Evolutionary conservation across 305 asterid genomes (phyloP), one percentile per base, ranked within the genome.

Genomic region (Striga hermonthica): DNA sequence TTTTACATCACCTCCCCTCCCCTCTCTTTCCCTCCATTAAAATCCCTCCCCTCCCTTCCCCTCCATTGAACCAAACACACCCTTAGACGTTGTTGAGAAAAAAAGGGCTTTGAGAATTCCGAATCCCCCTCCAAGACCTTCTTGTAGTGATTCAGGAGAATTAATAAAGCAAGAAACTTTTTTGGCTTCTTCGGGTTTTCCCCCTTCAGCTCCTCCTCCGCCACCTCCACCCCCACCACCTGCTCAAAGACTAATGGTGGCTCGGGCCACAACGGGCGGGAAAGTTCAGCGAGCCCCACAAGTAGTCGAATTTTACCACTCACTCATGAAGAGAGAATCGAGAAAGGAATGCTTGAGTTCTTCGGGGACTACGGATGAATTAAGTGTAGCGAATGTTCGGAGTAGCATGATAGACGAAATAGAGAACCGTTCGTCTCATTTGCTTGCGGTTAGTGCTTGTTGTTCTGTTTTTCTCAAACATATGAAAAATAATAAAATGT

Each of bases 321-420:
- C 95, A 4, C 84, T 91, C 62, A 89, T 91, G 97, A 89, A 82
- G 81, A 84, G 98, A 69, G 98, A 91, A 50, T 82, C 97, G 5
- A 86, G 85, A 75, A 91, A 89, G 74, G 97, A 91, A 31, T 85
- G 91, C 58, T 60, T 84, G 41, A 85, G 79, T 60, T 83, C 95
- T 60, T 83, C 95, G 0, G 95, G 88, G 55, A 48, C 81, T 57
- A 80, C 87, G 39, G 96, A 91, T 59, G 76, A 81, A 16, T 72
- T 84, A 0, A 90, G 78, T 56, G 95, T 87, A 59, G 83, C 95
- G 13, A 85, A 79, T 62, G 91, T 86, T 43, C 95, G 95, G 50
- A 92, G 91, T 75, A 89, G 84, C 80, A 92, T 92, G 98, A 92
- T 92, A 36, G 97, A 88, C 10, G 98, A 92, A 80, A 92, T 89